These are phyloP conservation scores for Cyclanthera cordifolia DNA, from an alignment of 306 rosid species.

Conservation along the genomic window DNA sequence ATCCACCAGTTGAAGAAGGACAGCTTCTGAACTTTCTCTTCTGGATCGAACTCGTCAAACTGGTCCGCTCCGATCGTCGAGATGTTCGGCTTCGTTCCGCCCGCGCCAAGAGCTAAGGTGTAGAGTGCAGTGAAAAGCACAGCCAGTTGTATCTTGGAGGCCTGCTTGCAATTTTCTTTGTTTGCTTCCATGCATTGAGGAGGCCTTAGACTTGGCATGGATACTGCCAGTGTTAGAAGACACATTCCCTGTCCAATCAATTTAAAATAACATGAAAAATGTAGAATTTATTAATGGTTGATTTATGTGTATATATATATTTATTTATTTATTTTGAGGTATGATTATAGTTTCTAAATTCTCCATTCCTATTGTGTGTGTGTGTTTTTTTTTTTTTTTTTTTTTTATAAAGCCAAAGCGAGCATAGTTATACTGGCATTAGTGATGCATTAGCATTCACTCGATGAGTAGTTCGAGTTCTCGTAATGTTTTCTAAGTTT, in stretches of 20 bases:
- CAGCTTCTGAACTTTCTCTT: not conserved
- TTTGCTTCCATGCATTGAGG: constrained; percentile 31
- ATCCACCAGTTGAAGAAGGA: not conserved
- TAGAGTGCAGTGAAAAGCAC: not conserved
- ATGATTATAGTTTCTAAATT: too few relatives aligned
- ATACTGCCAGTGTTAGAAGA: constrained; percentile 52
- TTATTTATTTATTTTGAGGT: too few relatives aligned
- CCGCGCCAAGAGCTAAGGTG: not conserved
- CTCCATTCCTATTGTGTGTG: too few relatives aligned
- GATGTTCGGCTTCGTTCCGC: not conserved
- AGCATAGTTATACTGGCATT: too few relatives aligned
- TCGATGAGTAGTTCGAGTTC: too few relatives aligned
- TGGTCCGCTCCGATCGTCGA: not conserved
- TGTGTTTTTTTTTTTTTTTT: too few relatives aligned
- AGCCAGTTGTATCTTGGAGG: constrained; percentile 23
- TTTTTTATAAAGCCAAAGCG: too few relatives aligned
- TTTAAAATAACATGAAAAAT: too few relatives aligned
- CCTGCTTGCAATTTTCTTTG: constrained; percentile 52
- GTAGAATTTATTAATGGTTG: too few relatives aligned
- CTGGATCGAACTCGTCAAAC: not conserved
- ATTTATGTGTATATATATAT: too few relatives aligned
- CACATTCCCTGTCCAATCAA: constrained; percentile 49
- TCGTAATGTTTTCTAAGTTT: too few relatives aligned
- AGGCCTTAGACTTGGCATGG: constrained; percentile 55
- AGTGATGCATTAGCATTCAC: too few relatives aligned